A percentile compares a stretch with the other conserved stretches of the same genome.
phyloP scores from a whole-genome alignment of 2,329 filamentous ascomycete species.

The Myotisia sp. region DNA sequence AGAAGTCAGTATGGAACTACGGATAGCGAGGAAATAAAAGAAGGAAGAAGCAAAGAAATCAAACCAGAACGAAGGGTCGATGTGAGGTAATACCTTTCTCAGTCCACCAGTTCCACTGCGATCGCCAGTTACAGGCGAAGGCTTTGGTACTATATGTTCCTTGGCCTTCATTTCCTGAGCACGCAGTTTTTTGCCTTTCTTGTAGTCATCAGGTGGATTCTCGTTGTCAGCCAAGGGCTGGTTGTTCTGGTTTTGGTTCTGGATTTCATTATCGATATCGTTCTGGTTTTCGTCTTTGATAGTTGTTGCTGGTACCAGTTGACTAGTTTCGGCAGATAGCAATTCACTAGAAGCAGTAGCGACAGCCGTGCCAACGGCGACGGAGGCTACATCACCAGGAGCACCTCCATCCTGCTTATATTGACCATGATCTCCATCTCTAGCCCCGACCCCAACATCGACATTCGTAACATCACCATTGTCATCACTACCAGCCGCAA shows the following conservation, averaged over 20 bases:
- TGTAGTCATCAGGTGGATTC: too few relatives aligned
- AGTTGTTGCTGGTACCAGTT: too few relatives aligned
- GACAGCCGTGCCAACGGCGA: too few relatives aligned
- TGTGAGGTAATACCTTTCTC: conserved; percentile 26
- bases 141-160: conserved; percentile 18
- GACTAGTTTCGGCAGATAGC: too few relatives aligned
- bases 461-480: neutral
- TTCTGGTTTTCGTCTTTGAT: too few relatives aligned
- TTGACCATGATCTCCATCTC: neutral
- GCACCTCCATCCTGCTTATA: too few relatives aligned
- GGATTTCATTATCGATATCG: too few relatives aligned
- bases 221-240: too few relatives aligned
- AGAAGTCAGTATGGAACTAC: conserved; percentile 15
- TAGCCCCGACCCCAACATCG: neutral
- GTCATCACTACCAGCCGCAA: neutral
- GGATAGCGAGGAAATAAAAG: neutral
- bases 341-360: too few relatives aligned
- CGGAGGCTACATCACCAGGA: too few relatives aligned
- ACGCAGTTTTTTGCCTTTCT: too few relatives aligned
- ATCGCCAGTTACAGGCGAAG: conserved; percentile 40
- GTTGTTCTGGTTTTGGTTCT: too few relatives aligned
- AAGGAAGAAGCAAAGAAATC: neutral
- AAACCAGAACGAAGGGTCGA: neutral
- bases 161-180: conserved; percentile 8
- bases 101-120: conserved; percentile 40